Evolutionary conservation across 139 green algal species (phyloP).

Genomic region (Haematococcus lacustris): DNA sequence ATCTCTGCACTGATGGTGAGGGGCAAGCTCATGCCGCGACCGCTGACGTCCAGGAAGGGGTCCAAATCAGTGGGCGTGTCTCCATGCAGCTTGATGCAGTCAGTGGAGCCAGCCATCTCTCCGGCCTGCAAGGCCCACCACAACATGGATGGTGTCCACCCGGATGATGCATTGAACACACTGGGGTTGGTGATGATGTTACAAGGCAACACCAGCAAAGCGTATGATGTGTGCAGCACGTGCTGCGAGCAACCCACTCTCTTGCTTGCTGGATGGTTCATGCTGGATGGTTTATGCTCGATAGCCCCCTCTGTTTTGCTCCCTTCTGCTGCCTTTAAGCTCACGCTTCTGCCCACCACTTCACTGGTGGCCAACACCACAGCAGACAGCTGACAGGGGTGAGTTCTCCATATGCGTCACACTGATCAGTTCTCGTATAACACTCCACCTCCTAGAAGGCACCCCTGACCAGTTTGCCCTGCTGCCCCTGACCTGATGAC

Average conservation of each 20-base stretch:
- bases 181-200: too few species aligned
- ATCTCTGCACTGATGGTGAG: too few species aligned
- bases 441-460: neutral
- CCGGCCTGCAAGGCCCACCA: neutral
- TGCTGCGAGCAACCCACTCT: neutral
- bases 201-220: too few species aligned
- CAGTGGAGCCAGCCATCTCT: neutral
- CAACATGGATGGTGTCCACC: neutral
- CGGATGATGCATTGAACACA: neutral
- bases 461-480: neutral
- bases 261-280: neutral
- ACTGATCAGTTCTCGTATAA: neutral
- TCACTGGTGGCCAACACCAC: neutral
- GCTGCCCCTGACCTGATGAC: neutral
- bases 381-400: neutral
- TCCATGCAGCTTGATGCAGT: neutral
- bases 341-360: neutral
- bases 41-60: neutral
- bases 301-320: neutral
- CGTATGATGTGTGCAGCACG: neutral
- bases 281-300: neutral
- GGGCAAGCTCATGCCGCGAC: neutral
- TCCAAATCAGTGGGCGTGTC: neutral
- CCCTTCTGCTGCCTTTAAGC: neutral
- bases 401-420: neutral